Base-by-base conservation (phyloP, 129 eudicot species). In the Flaveria robusta region DNA sequence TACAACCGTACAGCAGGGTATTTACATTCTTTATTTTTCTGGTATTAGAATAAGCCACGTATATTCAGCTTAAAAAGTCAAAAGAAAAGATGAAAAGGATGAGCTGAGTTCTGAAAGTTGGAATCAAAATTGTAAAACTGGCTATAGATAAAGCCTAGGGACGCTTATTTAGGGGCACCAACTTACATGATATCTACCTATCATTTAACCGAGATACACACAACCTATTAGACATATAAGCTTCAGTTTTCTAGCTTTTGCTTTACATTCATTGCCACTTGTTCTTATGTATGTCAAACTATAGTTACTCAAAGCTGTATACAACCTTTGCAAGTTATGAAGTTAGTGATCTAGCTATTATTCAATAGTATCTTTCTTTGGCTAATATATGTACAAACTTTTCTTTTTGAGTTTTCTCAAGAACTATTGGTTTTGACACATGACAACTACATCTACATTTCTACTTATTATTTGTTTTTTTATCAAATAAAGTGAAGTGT, bases 1-100 rank as follows among this genome's bases (percentile, higher is more conserved):
- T 79, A 72, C 24, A 79, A 64, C 74, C 68, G 29, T 79, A 64
- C 78, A 71, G 18, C 74, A 72, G 65, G 74, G 46, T 64, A 71
- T 50, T 7, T 39, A 72, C 26, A 7, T 72, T 50, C 51, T 2
- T 24, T 72, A 50, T 64, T 64, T 64, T 79, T 60, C 7, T 71
- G 66, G 82, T 62, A 52, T 23, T 79, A 49, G 71, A 79, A 60
- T 34, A 49, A 2, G 56, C 66, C 58, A 79, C 77, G 5, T 71
- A 71, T 39, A 70, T 45, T 62, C 71, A 60, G 24, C 71, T 37
- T 18, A 70, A 46, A 60, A 20, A 34, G 42, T 23, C 34, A 46
- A 69, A 60, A n/a, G 31, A 70, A 9, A 78, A 45, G 26, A 71
- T 20, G 29, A 46, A 64, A 47, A 47, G 19, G 77, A 29, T 60